Base-by-base conservation (phyloP, 768 basidiomycete species). In the Baorangia bicolor region DNA sequence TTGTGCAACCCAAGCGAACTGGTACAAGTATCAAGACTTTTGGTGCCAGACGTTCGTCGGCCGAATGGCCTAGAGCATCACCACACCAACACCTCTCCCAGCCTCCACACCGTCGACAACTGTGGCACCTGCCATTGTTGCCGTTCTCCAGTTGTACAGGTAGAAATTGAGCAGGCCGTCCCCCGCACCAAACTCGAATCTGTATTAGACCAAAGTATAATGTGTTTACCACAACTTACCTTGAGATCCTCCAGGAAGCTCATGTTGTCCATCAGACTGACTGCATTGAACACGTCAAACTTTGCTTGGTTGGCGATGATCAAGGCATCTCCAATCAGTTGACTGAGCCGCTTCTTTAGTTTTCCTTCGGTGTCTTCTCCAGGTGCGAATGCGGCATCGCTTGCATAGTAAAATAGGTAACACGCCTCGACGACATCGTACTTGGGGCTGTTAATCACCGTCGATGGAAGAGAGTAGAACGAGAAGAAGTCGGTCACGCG, bases 231-330 rank as follows among this genome's bases (percentile, higher is more conserved):
- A 47, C 27, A 40, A 61, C 78, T 48, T 62, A 89, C 94, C 84
- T 91, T 92, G 49, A 96, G 81, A 51, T 94, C 91, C 31, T 83
- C 75, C 49, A 99, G 69, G 72, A 99, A 86, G 43, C 80, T 68
- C 52, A 84, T 79, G 70, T 98, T 99, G 70, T 99, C 97, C 89
- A 98, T 94, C 60, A 97, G 70, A 16, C 95, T 95, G 65, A 98
- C 72, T 2, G 91, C 92, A 71, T 99, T 99, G 73, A 98, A 86
- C 14, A 99, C 97, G 68, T 99, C 97, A 65, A 99, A 98, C 38
- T 86, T 86, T 44, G 90, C 89, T 51, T 86, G 81, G 54, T 88
- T 83, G 1, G 95, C 95, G 49, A 94, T 72, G 56, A 89, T 77
- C 57, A 98, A 67, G 1, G 92, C 87, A 70, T 98, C 96, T 10